Evolutionary conservation across 1,284 basidiomycete species (phyloP).

Genomic region (Rhizopogon parksii): DNA sequence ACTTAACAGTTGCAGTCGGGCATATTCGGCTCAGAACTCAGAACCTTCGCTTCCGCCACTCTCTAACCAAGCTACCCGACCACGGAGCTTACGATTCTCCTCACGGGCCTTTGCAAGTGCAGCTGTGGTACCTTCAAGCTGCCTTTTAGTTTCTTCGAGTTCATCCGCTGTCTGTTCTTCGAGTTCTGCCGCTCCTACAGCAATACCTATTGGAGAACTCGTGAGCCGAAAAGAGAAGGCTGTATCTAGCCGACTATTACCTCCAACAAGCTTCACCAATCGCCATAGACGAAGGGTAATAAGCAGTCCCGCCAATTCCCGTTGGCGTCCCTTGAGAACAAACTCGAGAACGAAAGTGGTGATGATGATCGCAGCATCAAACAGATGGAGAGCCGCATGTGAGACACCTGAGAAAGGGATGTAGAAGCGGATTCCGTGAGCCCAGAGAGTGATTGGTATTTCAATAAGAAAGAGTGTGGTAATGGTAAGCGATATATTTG

Average conservation of each 20-base stretch:
- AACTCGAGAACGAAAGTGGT: constrained; percentile 69
- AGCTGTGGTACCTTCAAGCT: constrained; percentile 38
- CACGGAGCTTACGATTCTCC: constrained; percentile 32
- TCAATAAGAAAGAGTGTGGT: constrained; percentile 68
- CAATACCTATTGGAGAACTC: constrained; percentile 43
- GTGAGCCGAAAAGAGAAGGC: constrained; percentile 4
- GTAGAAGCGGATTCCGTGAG: constrained; percentile 52
- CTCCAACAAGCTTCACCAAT: constrained; percentile 70
- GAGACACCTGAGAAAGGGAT: constrained; percentile 46
- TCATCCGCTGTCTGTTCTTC: constrained; percentile 45
- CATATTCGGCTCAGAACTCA: constrained; percentile 23
- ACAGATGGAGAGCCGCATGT: constrained; percentile 58
- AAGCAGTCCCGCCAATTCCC: constrained; percentile 63
- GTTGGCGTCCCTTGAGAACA: constrained; percentile 55
- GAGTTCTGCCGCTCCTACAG: constrained; percentile 67
- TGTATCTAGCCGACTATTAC: constrained; percentile 32
- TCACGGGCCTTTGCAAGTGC: constrained; percentile 30
- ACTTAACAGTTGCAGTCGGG: not conserved
- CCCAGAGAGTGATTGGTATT: constrained; percentile 63
- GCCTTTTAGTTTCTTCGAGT: constrained; percentile 40
- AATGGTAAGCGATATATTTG: constrained; percentile 58
- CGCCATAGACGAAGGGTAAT: constrained; percentile 73
- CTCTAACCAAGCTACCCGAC: constrained; percentile 28
- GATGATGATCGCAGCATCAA: constrained; percentile 65
- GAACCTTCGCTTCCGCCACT: constrained; percentile 31